Base-by-base conservation (phyloP, 805 yeast species). In the Ogataea saltuana region DNA sequence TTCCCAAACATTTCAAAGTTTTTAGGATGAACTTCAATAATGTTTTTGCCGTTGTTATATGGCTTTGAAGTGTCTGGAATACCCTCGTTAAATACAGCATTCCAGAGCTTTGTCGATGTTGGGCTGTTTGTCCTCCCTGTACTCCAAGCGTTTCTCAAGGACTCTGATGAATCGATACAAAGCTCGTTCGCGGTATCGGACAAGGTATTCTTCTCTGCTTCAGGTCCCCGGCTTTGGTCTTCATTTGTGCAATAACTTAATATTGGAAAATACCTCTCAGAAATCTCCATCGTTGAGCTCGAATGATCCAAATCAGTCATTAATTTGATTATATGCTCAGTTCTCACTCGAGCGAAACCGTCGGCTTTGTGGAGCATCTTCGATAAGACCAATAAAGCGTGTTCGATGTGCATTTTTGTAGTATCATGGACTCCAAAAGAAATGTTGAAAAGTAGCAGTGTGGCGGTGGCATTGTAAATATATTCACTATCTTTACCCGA, bases 401-500 rank as follows among this genome's bases (percentile, higher is more conserved):
- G 86, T 53, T 83, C 88, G 38, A 83, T 63, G 55, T 81, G 87
- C 31, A 72, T 76, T 37, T 71, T 71, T 1, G 88, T 82, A 19
- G 84, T 84, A 20, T 81, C 84, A 53, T 83, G 85, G 3, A 83
- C 82, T 4, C 90, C 90, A 64, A 83, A 83, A 0, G 88, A 80
- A 1, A 84, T 80, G 58, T 82, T 83, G 62, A 82, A 83, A 21
- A 83, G 66, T 7, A 82, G 75, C 33, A 83, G 62, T 0, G 88
- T 83, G 8, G 83, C 80, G 2, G 86, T 78, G 0, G 88, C 78
- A 0, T 88, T 81, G 59, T 82, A 83, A n/a, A 83, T 64, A 55
- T 83, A 83, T 55, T 83, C 90, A 51, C 88, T 67, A 55, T 83
- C 90, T 84, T 82, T 81, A 69, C 84, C 82, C 1, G 88, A 88